Conservation (phyloP, 1,284 basidiomycete genomes). For the Rhodotorula sp. region DNA sequence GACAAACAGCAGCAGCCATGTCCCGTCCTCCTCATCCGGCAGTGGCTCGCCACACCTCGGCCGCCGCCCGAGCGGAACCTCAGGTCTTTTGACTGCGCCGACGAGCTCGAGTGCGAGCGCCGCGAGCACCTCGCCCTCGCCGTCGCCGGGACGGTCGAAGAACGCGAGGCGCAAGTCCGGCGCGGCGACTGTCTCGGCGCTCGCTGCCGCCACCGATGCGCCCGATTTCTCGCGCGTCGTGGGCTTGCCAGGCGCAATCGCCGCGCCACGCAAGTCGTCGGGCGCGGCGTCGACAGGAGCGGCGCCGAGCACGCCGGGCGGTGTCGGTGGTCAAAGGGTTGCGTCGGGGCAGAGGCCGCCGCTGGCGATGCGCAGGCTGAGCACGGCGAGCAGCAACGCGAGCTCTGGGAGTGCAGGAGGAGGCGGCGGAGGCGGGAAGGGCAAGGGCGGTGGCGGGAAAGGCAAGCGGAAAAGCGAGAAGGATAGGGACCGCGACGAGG, state of each 20-base stretch:
- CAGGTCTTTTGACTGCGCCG: not conserved
- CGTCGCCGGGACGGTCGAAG: not conserved
- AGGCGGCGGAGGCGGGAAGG: not conserved
- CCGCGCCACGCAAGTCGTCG: not conserved
- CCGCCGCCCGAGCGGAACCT: not conserved
- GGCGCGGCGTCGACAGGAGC: not conserved
- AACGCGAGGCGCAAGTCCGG: not conserved
- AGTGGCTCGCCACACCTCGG: not conserved
- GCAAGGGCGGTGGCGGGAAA: not conserved
- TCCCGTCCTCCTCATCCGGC: conserved; percentile 6
- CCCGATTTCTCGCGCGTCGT: not conserved
- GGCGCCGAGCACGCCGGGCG: not conserved
- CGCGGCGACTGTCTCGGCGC: not conserved
- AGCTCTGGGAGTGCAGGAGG: not conserved
- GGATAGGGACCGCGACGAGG: not conserved
- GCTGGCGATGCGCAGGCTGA: not conserved
- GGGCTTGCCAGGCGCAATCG: not conserved
- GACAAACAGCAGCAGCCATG: not conserved
- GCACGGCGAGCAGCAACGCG: not conserved
- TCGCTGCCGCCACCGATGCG: not conserved
- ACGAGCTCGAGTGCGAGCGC: not conserved
- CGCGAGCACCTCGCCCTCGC: not conserved
- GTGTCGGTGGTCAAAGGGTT: too few species aligned
- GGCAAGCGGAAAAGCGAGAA: not conserved
- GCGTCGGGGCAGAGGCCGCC: too few species aligned